phyloP scores from a whole-genome alignment of 228 moss, liverwort and hornwort genomes.

The Sphagnum fallax region DNA sequence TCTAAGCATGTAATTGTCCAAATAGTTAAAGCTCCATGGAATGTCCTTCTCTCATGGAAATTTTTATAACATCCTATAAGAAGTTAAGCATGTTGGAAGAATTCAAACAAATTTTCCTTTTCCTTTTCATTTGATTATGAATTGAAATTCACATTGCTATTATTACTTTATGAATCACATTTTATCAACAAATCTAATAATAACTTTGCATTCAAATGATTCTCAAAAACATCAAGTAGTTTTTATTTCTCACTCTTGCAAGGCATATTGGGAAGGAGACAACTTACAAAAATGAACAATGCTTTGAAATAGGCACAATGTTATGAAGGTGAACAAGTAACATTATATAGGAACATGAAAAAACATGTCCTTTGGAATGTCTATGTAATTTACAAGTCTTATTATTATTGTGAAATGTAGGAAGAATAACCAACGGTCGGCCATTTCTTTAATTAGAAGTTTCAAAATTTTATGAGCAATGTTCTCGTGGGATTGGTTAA shows the following conservation, averaged over 20 bases:
- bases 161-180: not conserved
- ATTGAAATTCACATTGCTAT: no score
- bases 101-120: not conserved
- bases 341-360: not conserved
- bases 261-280: not conserved
- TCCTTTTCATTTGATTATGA: no score
- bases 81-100: not conserved
- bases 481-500: not conserved
- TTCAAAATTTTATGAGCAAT: not conserved
- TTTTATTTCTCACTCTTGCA: not conserved
- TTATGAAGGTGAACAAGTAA: not conserved
- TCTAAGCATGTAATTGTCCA: not conserved
- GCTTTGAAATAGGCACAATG: not conserved
- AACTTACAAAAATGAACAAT: not conserved
- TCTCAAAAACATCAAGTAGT: not conserved
- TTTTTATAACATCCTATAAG: constrained; percentile 1
- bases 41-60: constrained; percentile 1
- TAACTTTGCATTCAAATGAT: not conserved
- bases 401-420: no score
- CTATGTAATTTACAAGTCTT: not conserved
- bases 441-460: not conserved
- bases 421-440: not conserved
- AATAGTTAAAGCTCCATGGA: not conserved
- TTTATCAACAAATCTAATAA: not conserved
- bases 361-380: not conserved